These are phyloP conservation scores for Diaporthe vexans DNA, from an alignment of 2,329 filamentous ascomycete species.

Conservation along the genomic window DNA sequence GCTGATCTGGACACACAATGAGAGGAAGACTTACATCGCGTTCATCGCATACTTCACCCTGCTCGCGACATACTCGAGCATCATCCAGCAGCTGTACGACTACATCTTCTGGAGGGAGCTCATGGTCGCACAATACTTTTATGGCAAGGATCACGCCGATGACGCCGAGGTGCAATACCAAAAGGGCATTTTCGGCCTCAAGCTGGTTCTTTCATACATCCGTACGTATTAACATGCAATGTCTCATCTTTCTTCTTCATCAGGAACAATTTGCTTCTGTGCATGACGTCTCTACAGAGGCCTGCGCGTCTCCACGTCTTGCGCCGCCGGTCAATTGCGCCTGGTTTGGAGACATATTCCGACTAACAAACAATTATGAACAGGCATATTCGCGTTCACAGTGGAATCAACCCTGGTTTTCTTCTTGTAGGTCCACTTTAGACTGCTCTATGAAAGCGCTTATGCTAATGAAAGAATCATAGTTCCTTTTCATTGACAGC, in stretches of 20 bases:
- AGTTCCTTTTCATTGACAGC: slow-evolving; percentile 39
- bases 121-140: slow-evolving; percentile 36
- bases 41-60: slow-evolving; percentile 41
- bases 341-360: background rate
- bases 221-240: slow-evolving; percentile 14
- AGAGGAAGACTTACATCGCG: slow-evolving; percentile 39
- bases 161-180: slow-evolving; percentile 40
- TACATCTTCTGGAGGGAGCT: slow-evolving; percentile 37
- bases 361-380: background rate
- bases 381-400: slow-evolving; percentile 34
- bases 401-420: slow-evolving; percentile 38
- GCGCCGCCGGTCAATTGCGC: background rate
- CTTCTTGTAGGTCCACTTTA: slow-evolving; percentile 30
- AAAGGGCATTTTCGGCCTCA: slow-evolving; percentile 38
- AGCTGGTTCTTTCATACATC: slow-evolving; percentile 36
- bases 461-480: background rate
- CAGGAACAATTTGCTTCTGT: background rate
- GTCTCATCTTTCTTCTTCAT: background rate
- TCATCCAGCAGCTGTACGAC: slow-evolving; percentile 38
- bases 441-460: background rate
- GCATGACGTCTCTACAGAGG: too few species aligned
- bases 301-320: accelerated
- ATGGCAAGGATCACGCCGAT: slow-evolving; percentile 29
- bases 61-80: slow-evolving; percentile 34
- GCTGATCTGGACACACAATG: slow-evolving; percentile 38